phyloP scores from a whole-genome alignment of 2,329 filamentous ascomycete genomes.

The Aciculosporium take region DNA sequence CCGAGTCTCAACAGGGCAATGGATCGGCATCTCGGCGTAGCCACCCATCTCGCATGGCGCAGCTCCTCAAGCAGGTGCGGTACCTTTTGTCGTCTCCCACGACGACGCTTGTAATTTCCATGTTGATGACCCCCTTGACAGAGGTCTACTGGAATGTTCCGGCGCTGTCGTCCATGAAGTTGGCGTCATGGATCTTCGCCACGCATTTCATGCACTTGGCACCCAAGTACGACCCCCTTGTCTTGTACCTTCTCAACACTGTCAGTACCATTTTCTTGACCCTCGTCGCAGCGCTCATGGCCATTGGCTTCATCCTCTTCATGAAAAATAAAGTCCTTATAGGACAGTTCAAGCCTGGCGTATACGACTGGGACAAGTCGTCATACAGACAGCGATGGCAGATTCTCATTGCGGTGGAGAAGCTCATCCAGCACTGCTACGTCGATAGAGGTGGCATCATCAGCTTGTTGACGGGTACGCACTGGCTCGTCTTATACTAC shows the following conservation, averaged over 20 bases:
- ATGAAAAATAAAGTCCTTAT: slow-evolving; percentile 39
- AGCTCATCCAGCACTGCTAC: slow-evolving; percentile 34
- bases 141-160: slow-evolving; percentile 37
- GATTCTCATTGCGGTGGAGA: slow-evolving; percentile 36
- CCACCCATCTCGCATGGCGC: slow-evolving; percentile 36
- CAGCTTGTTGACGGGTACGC: slow-evolving; percentile 37
- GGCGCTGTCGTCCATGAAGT: slow-evolving; percentile 32
- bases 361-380: slow-evolving; percentile 43
- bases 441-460: slow-evolving; percentile 32
- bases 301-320: slow-evolving; percentile 27
- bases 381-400: slow-evolving; percentile 47
- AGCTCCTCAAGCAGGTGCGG: slow-evolving; percentile 19
- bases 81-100: slow-evolving; percentile 34
- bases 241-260: slow-evolving; percentile 27
- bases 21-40: slow-evolving; percentile 36
- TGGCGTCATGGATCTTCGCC: slow-evolving; percentile 23
- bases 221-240: slow-evolving; percentile 17
- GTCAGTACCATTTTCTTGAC: slow-evolving; percentile 27
- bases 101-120: slow-evolving; percentile 35
- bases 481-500: slow-evolving; percentile 39
- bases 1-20: background rate
- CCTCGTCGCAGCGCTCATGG: slow-evolving; percentile 26
- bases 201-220: slow-evolving; percentile 11
- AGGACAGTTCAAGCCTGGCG: slow-evolving; percentile 34
- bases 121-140: slow-evolving; percentile 29